Percentiles rank a stretch among this genome's conserved stretches.
phyloP scores from a whole-genome alignment of 805 yeast species.

The Wickerhamiella bombiphila region DNA sequence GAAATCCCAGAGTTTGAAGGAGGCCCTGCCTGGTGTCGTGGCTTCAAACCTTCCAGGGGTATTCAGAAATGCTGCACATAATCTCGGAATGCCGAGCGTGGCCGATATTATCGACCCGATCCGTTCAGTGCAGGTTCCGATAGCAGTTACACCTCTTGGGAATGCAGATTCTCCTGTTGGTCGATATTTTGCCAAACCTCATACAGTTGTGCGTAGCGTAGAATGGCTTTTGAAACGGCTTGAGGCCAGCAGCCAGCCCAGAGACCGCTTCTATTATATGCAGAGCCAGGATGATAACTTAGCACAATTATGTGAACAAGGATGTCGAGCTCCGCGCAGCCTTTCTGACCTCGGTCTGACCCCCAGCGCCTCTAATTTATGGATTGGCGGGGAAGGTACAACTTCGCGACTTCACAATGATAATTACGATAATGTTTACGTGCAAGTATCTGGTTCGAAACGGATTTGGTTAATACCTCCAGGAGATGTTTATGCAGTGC shows the following conservation, averaged over 20 bases:
- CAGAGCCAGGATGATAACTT: slow-evolving; percentile 28
- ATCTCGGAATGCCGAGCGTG: background rate
- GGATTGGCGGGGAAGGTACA: slow-evolving; percentile 24
- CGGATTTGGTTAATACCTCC: slow-evolving; percentile 26
- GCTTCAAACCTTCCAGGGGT: slow-evolving; percentile 1
- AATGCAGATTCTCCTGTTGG: slow-evolving; percentile 27
- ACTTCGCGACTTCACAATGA: slow-evolving; percentile 26
- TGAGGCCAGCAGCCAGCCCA: slow-evolving; percentile 3
- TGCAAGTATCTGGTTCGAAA: slow-evolving; percentile 24
- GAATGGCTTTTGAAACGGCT: slow-evolving; percentile 17
- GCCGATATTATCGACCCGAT: slow-evolving; percentile 4
- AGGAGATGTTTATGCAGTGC: slow-evolving; percentile 18
- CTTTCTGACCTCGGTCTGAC: slow-evolving; percentile 15
- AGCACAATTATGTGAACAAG: slow-evolving; percentile 3
- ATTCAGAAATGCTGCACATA: background rate
- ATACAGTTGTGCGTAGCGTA: slow-evolving; percentile 15
- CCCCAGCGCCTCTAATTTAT: slow-evolving; percentile 24
- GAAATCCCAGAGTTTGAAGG: background rate
- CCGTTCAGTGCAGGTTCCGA: slow-evolving; percentile 5
- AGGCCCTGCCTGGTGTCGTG: background rate
- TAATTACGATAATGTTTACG: slow-evolving; percentile 27
- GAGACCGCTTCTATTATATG: slow-evolving; percentile 20
- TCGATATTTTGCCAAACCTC: slow-evolving; percentile 23
- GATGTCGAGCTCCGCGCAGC: slow-evolving; percentile 8
- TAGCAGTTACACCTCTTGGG: slow-evolving; percentile 25